Evolutionary conservation across 345 rosid genomes (phyloP).

Genomic region (Salix viminalis): DNA sequence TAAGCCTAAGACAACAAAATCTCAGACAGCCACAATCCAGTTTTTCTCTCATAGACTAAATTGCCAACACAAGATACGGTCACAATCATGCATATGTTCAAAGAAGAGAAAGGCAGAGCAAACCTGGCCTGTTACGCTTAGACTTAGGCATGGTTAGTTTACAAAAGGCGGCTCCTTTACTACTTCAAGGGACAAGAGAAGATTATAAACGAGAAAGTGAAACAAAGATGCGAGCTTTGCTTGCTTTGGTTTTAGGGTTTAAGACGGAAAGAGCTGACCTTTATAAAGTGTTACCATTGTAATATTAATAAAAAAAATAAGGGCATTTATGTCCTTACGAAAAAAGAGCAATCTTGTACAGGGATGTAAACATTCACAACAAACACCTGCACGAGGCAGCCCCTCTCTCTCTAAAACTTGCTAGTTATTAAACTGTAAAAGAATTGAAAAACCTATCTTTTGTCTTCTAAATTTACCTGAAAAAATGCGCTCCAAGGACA

Average conservation of each 20-base stretch:
- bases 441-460: not conserved
- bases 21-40: not conserved
- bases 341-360: not conserved
- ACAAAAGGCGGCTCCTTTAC: not conserved
- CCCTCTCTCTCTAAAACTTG: not conserved
- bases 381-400: not conserved
- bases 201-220: not conserved
- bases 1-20: not conserved
- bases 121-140: slow-evolving; percentile 78
- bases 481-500: slow-evolving; percentile 79
- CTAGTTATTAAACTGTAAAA: too few relatives aligned
- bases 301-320: not conserved
- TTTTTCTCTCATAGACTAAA: not conserved
- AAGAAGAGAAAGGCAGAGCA: not conserved
- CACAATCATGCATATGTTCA: not conserved
- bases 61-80: not conserved
- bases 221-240: not conserved
- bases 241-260: not conserved
- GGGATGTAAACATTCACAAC: not conserved
- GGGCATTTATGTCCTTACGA: not conserved
- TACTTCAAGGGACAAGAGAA: not conserved
- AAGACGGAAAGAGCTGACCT: not conserved
- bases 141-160: slow-evolving; percentile 75
- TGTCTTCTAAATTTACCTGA: not conserved
- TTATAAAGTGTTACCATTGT: not conserved